Conservation (phyloP, 495 filamentous ascomycete species). For the Penicillium longicatenatum region DNA sequence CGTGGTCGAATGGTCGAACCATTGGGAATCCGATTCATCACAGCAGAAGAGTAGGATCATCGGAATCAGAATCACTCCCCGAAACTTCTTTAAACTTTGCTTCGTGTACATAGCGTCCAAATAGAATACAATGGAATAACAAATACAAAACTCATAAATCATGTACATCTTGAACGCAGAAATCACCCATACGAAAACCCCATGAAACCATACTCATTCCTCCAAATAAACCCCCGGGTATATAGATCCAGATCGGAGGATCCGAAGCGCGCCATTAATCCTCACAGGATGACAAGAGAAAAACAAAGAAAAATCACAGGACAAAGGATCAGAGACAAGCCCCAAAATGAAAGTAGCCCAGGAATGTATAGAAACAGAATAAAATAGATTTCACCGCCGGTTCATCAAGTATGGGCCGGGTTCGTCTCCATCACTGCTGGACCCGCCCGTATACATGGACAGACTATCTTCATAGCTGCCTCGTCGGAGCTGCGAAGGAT, state of each 20-base stretch:
- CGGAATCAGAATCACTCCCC: too few species aligned
- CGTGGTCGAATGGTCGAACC: too few species aligned
- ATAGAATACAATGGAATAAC: slow-evolving; percentile 2
- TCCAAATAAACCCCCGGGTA: slow-evolving; percentile 3
- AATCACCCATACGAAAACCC: neutral
- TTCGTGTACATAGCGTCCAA: neutral
- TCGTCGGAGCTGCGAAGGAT: slow-evolving; percentile 21
- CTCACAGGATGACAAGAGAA: neutral
- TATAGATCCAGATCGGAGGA: slow-evolving; percentile 2
- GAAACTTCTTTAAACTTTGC: neutral
- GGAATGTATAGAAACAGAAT: too few species aligned
- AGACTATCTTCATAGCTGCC: slow-evolving; percentile 34
- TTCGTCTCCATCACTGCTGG: slow-evolving; percentile 41
- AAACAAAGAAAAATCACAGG: neutral
- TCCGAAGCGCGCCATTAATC: neutral
- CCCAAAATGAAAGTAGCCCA: neutral
- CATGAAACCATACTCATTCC: neutral
- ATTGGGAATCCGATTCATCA: too few species aligned
- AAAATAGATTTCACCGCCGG: slow-evolving; percentile 11
- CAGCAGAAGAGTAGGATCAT: too few species aligned
- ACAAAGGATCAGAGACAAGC: neutral
- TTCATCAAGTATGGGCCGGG: slow-evolving; percentile 34
- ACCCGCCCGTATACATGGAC: slow-evolving; percentile 36
- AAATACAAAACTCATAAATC: slow-evolving; percentile 1
- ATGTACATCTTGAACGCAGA: slow-evolving; percentile 1